Evolutionary conservation across 2,329 filamentous ascomycete species (phyloP), one percentile per base, ranked within the genome.

Genomic region (Podosphaera xanthii): DNA sequence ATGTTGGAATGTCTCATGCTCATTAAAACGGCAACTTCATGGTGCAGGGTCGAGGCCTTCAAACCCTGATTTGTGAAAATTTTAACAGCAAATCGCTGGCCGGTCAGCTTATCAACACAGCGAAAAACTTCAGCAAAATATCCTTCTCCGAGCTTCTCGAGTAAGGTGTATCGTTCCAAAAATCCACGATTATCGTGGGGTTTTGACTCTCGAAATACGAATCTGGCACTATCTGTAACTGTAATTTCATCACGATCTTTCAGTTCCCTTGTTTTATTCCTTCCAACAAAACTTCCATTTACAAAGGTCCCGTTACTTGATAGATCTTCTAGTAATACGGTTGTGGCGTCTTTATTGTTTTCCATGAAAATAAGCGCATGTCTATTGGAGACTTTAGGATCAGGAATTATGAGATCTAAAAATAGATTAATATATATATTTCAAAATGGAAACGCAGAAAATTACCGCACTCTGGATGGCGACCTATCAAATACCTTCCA

Each of bases 271-370:
- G 88, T 80, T 70, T 95, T 88, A 71, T 98, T 98, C 58, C 91
- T 84, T 33, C 92, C 92, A 33, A 98, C 81, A 36, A 94, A 78
- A 14, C 83, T 84, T 66, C 96, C 89, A 67, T 97, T 97, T 65
- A 98, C 84, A 69, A 90, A 98, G 0, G 94, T 98, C 57, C 92
- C 92, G 69, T 98, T 98, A 68, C 83, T 92, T 5, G 92, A 98
- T 30, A 97, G 73, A 70, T 98, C 92, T 70, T 98, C 90, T 4
- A 98, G 72, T 10, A 97, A 79, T 7, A 88, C 91, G 49, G 81
- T 77, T 64, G 75, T 78, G 70, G 79, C 75, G 14, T 73, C 71
- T 8, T 74, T 76, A 63, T 79, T 79, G 62, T 79, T 79, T 67
- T 81, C 77, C 31, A 73, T 76, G 66, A 86, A 87, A 1, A 87